Base-by-base conservation (phyloP, 352 stramenopile species). In the Globisporangium spinosum region DNA sequence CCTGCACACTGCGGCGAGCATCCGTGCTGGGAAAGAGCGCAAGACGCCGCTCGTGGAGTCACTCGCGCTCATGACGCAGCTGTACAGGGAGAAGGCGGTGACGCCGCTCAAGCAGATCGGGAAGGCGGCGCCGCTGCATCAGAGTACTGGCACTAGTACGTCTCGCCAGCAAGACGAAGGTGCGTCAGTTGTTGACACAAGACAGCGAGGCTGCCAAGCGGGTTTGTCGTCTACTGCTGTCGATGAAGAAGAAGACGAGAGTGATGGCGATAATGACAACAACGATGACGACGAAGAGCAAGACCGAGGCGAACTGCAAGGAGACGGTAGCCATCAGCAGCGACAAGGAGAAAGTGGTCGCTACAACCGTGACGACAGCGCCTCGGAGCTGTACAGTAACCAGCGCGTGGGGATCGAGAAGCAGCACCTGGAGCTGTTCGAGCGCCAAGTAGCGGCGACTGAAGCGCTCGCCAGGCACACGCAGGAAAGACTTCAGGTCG, bases 101-200 rank as follows among this genome's bases (percentile, higher is more conserved):
- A 35, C 54, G 54, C 54, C 54, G 54, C 54, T 59, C 54, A 59
- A 59, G 54, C 54, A 59, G 25, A 43, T 59, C 23, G 15, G 54
- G 17, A n/a, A 35, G 29, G n/a, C 54, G 12, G 9, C n/a, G 32
- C 15, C 54, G 54, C 25, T 27, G 54, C 54, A 25, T n/a, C n/a
- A 38, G 32, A 38, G 32, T 38, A 38, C 2, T 10, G 32, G 32
- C 15, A 2, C 43, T 51, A 2, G 43, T 25, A 3, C 32, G 1
- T 23, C 43, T 22, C 43, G 43, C 4, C 43, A 51, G 43, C 43
- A 51, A 22, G 43, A 51, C 12, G 15, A 22, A 17, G 15, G 15
- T 51, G 25, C 25, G 25, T 22, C 43, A 22, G 43, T 51, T 51
- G 43, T 17, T 22, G 15, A 22, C 13, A n/a, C 43, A 22, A 51